These are phyloP conservation scores for Gynandropsis gynandra DNA, from an alignment of 345 rosid genomes.

Conservation along the genomic window DNA sequence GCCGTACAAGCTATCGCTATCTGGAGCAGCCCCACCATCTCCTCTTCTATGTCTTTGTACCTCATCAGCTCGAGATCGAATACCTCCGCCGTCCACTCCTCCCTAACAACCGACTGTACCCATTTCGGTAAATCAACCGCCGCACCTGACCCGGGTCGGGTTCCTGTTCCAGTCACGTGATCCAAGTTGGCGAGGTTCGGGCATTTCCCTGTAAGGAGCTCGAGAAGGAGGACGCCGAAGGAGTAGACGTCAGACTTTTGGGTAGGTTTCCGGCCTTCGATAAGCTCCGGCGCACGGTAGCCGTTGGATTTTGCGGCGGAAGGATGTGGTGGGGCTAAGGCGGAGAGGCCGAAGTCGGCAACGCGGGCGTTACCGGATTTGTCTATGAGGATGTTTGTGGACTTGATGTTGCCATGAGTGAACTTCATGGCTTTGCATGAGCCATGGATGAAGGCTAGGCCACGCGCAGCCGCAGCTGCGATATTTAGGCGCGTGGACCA, in stretches of 20 bases:
- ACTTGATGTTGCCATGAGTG: constrained; percentile 75
- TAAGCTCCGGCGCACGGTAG: constrained; percentile 60
- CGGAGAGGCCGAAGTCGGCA: constrained; percentile 61
- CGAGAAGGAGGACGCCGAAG: constrained; percentile 65
- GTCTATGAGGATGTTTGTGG: constrained; percentile 78
- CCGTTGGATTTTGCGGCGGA: constrained; percentile 49
- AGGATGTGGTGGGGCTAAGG: constrained; percentile 39
- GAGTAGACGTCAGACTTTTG: constrained; percentile 79
- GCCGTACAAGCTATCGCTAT: constrained; percentile 62
- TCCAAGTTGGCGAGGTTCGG: constrained; percentile 47
- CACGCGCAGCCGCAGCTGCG: constrained; percentile 77
- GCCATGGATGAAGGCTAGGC: constrained; percentile 58
- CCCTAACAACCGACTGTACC: constrained; percentile 79
- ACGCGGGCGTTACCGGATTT: constrained; percentile 52
- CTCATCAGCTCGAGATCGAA: constrained; percentile 82
- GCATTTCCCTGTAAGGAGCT: constrained; percentile 73
- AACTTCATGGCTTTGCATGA: constrained; percentile 73
- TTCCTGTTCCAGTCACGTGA: constrained; percentile 33
- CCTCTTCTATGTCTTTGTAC: constrained; percentile 77
- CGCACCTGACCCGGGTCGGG: constrained; percentile 41
- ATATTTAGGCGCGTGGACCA: constrained; percentile 84
- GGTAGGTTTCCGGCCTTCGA: constrained; percentile 40
- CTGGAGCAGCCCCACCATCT: constrained; percentile 71
- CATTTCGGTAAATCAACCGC: constrained; percentile 61
- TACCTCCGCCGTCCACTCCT: constrained; percentile 87